phyloP scores from a whole-genome alignment of 1,284 basidiomycete species.

The Lignosus rhinocerotis region DNA sequence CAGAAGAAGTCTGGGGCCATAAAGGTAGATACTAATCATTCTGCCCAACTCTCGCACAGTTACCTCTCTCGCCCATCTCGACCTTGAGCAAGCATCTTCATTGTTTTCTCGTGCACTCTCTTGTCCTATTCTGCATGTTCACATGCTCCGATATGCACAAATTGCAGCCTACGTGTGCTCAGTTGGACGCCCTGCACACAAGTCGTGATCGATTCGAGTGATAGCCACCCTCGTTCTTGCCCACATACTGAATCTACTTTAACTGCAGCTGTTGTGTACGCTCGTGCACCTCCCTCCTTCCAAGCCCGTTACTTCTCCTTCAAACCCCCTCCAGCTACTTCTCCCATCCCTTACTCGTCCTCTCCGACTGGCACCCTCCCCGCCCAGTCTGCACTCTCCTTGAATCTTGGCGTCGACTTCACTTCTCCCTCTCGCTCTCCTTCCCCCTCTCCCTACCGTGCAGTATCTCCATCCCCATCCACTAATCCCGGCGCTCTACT shows the following conservation, averaged over 20 bases:
- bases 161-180: neutral
- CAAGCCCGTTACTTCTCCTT: conserved; percentile 84
- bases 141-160: neutral
- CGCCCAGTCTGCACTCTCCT: conserved; percentile 63
- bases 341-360: conserved; percentile 57
- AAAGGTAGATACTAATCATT: conserved; percentile 58
- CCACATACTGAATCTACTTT: neutral
- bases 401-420: conserved; percentile 51
- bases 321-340: conserved; percentile 54
- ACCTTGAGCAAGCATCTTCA: neutral
- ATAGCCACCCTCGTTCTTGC: neutral
- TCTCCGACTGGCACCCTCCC: conserved; percentile 52
- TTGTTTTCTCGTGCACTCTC: neutral
- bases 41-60: neutral
- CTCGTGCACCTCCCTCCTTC: conserved; percentile 86
- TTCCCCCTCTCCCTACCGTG: conserved; percentile 47
- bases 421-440: conserved; percentile 52
- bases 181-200: neutral
- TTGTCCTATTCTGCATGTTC: neutral
- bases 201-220: conserved; percentile 3
- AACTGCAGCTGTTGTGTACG: conserved; percentile 83
- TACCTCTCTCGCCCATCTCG: neutral
- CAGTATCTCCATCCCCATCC: conserved; percentile 47
- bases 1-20: conserved; percentile 82
- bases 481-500: conserved; percentile 43